Evolutionary conservation across 2,329 filamentous ascomycete genomes (phyloP).

Genomic region (Epicoccum nigrum): DNA sequence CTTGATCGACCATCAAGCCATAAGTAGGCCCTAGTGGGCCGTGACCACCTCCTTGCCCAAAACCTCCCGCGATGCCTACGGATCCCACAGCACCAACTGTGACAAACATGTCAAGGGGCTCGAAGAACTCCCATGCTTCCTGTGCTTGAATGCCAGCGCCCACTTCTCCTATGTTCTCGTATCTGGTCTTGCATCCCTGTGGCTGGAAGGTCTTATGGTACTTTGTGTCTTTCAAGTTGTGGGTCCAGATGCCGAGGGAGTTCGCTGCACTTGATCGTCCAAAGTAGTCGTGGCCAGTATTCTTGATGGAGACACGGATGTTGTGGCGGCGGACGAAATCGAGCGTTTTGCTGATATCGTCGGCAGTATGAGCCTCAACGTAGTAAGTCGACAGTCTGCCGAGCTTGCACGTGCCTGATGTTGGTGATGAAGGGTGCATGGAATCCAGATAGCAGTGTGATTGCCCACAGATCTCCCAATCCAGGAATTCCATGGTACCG

Average conservation of each 20-base stretch:
- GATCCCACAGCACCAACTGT: constrained; percentile 48
- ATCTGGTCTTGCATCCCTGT: constrained; percentile 30
- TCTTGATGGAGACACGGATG: constrained; percentile 46
- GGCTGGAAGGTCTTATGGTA: constrained; percentile 38
- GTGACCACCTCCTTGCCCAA: constrained; percentile 59
- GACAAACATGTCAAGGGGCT: constrained; percentile 40
- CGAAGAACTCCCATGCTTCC: constrained; percentile 46
- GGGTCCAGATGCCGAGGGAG: constrained; percentile 45
- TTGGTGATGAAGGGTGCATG: constrained; percentile 29
- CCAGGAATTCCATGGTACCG: constrained; percentile 44
- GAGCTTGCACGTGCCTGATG: constrained; percentile 38
- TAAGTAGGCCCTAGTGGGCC: constrained; percentile 58
- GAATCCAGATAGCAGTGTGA: constrained; percentile 41
- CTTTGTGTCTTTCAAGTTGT: constrained; percentile 40
- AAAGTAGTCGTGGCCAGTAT: constrained; percentile 48
- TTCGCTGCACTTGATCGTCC: constrained; percentile 42
- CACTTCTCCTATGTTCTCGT: constrained; percentile 43
- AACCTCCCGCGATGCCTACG: constrained; percentile 57
- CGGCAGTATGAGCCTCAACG: constrained; percentile 34
- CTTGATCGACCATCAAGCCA: constrained; percentile 46
- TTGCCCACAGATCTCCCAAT: constrained; percentile 42
- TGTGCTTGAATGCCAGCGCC: constrained; percentile 44
- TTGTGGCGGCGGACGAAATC: constrained; percentile 38
- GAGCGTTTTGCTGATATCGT: constrained; percentile 38
- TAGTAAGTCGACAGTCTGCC: constrained; percentile 43